phyloP scores from a whole-genome alignment of 1,284 basidiomycete species.

The Leccinum brunneo-olivaceum region DNA sequence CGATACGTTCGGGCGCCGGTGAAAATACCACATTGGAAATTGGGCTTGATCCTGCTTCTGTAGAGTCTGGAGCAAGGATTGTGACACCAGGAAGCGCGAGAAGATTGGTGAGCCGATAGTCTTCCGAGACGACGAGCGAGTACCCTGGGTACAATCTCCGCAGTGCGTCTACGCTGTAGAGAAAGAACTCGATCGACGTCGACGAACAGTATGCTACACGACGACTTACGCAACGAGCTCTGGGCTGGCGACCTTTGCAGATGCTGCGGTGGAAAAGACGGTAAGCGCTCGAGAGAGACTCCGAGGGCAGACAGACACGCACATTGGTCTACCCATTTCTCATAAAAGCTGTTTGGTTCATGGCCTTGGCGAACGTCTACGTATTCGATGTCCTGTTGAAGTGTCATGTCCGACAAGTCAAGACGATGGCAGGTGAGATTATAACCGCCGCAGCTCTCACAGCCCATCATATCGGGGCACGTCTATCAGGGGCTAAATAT shows the following conservation, averaged over 20 bases:
- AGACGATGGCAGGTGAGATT: not conserved
- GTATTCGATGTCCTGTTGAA: slow-evolving; percentile 23
- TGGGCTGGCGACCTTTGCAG: slow-evolving; percentile 41
- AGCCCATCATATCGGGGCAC: no score
- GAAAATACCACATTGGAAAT: slow-evolving; percentile 45
- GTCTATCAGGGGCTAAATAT: slow-evolving; percentile 17
- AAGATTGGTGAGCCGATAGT: slow-evolving; percentile 41
- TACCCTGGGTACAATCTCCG: slow-evolving; percentile 56
- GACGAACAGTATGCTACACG: not conserved
- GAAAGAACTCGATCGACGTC: slow-evolving; percentile 3
- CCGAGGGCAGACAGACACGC: slow-evolving; percentile 10
- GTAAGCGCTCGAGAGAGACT: slow-evolving; percentile 3
- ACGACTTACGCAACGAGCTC: slow-evolving; percentile 40
- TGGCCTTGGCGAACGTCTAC: slow-evolving; percentile 16
- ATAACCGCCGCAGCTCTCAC: not conserved
- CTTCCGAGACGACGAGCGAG: slow-evolving; percentile 49
- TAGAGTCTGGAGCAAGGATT: slow-evolving; percentile 31
- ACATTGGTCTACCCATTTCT: slow-evolving; percentile 52
- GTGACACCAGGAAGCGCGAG: slow-evolving; percentile 46
- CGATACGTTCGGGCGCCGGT: slow-evolving; percentile 40
- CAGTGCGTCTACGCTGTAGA: slow-evolving; percentile 43
- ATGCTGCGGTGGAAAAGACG: slow-evolving; percentile 33
- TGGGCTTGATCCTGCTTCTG: slow-evolving; percentile 32
- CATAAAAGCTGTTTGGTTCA: slow-evolving; percentile 37
- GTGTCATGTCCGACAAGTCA: slow-evolving; percentile 9